Base-by-base conservation (phyloP, 1,284 basidiomycete species). In the Trametes hirsuta region DNA sequence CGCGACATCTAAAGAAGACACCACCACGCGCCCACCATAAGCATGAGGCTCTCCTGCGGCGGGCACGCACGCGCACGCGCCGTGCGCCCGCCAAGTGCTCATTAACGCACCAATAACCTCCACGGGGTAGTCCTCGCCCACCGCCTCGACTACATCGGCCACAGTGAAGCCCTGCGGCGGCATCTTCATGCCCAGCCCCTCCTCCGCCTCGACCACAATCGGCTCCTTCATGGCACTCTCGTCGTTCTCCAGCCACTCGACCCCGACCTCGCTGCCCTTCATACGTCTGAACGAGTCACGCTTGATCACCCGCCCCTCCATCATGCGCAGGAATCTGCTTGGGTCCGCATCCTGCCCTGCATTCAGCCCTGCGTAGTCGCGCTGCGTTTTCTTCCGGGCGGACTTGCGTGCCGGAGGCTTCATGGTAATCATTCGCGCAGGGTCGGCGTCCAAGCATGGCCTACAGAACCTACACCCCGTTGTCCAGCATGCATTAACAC, bases 181-280 rank as follows among this genome's bases (percentile, higher is more conserved):
- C 88, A 96, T 94, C 69, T 85, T 86, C 90, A 96, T 92, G 18
- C 90, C 92, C 30, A 94, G 75, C 6, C 93, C 93, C 12, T 91
- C 88, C 0, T 87, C 82, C n/a, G 75, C 72, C 71, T 90, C 87
- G 55, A 95, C 83, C 15, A 94, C 75, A 58, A 94, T 81, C 3
- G 92, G 92, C 63, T 93, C 91, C 45, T 74, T 82, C 84, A 94
- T 83, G 1, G 91, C 90, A 55, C 72, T 75, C 34, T 85, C 82
- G 68, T 93, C 87, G 18, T 70, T 79, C 63, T 88, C 84, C 22
- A 94, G 66, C 93, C 92, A 95, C 50, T 88, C 84, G 35, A 85
- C 63, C 9, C 81, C 81, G 12, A 95, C 78, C 10, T 90, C 85
- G 25, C 74, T 71, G 22, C 91, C 90, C 14, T 82, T 74, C 84